phyloP scores from a whole-genome alignment of 805 yeast genomes.

The Wickerhamomyces sydowiorum region DNA sequence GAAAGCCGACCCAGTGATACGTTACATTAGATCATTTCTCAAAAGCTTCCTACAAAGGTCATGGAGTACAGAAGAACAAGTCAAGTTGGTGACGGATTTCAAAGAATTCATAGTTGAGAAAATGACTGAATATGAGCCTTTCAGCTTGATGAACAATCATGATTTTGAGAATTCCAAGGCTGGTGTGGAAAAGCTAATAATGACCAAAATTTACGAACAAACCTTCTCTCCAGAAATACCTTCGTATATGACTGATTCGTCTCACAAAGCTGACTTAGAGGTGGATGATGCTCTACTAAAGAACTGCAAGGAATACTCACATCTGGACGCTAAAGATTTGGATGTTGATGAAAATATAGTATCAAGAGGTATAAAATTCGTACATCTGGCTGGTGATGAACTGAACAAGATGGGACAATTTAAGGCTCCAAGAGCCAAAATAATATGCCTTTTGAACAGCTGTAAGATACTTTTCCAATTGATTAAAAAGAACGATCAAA shows the following conservation, averaged over 20 bases:
- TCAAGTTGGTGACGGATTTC: constrained; percentile 73
- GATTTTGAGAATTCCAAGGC: constrained; percentile 72
- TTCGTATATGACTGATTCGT: constrained; percentile 37
- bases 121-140: constrained; percentile 63
- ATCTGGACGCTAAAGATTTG: constrained; percentile 61
- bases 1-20: constrained; percentile 82
- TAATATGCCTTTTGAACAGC: constrained; percentile 83
- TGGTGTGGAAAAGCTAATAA: constrained; percentile 87
- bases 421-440: constrained; percentile 92
- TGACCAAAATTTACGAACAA: constrained; percentile 75
- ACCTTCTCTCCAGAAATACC: constrained; percentile 78
- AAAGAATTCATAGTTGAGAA: constrained; percentile 63
- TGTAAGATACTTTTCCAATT: constrained; percentile 91
- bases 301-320: constrained; percentile 57
- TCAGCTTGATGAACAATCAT: constrained; percentile 53
- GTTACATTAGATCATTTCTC: constrained; percentile 80
- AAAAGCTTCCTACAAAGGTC: constrained; percentile 55
- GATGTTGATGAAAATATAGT: constrained; percentile 60
- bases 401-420: constrained; percentile 72
- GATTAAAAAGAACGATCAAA: constrained; percentile 55
- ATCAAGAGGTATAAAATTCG: constrained; percentile 45
- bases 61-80: constrained; percentile 76
- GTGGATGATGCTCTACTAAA: constrained; percentile 48
- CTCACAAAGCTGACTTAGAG: constrained; percentile 57
- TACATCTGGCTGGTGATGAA: constrained; percentile 66